Base-by-base conservation (phyloP, 345 rosid genomes). In the Linum usitatissimum region DNA sequence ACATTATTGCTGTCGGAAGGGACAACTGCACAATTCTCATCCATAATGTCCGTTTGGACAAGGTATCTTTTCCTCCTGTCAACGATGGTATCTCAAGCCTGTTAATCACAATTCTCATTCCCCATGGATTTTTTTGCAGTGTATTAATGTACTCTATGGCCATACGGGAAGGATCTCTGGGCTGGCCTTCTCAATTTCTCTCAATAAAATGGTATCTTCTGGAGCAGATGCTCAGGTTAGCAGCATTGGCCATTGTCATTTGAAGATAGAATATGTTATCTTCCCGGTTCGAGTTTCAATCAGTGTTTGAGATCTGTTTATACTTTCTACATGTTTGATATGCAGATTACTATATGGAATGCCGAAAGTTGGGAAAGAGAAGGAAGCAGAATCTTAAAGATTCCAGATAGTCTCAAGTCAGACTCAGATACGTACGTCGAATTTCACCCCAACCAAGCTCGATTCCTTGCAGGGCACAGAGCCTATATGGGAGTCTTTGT, bases 161-260 rank as follows among this genome's bases (percentile, higher is more conserved):
- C 83, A 83, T 59, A 51, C 60, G 19, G 65, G 70, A 48, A 66
- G 77, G 55, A 66, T 83, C 64, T 71, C 77, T 23, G 78, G 73
- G 38, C 79, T 79, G 21, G 77, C 80, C 59, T 80, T 80, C 69
- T 77, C 83, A 6, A 57, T 59, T 23, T 55, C 53, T 39, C 67
- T 80, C 54, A 66, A 71, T 62, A 53, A 67, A 45, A 69, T 78
- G 20, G 72, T 83, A 28, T 83, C 81, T 49, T 74, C 81, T 17
- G 85, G 85, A 45, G 79, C 74, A 57, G 85, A 80, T 73, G 68
- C 73, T 45, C 77, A 75, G 74, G 85, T 83, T 58, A 67, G 78
- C 51, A 42, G 5, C 38, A 34, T 34, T 15, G 42, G 58, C 59
- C 6, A 19, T 42, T 30, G 51, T 9, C 12, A 45, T 51, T 40